A percentile compares a stretch with the other conserved stretches of the same genome.
These are phyloP conservation scores for Knoxia roxburghii DNA, from an alignment of 257 asterid genomes.

Conservation along the genomic window DNA sequence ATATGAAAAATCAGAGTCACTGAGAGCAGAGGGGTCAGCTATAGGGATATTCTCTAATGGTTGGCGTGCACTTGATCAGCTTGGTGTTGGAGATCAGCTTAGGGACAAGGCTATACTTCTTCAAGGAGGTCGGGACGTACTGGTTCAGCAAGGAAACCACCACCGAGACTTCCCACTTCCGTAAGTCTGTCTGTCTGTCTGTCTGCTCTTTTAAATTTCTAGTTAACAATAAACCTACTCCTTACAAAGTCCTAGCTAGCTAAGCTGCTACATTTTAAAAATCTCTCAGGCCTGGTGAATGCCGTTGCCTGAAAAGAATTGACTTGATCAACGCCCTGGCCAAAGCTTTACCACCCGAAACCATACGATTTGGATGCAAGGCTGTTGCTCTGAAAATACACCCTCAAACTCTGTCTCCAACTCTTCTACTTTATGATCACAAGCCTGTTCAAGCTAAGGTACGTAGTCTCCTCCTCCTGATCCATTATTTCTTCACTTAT, in stretches of 20 bases:
- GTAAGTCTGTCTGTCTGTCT: conserved; percentile 19
- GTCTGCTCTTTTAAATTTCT: no score
- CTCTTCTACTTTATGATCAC: conserved; percentile 21
- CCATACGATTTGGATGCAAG: conserved; percentile 21
- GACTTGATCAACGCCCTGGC: conserved; percentile 30
- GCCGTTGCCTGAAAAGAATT: conserved; percentile 31
- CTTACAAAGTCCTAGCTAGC: no score
- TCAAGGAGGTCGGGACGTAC: conserved; percentile 22
- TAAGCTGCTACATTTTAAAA: no score
- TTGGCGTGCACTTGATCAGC: conserved; percentile 40
- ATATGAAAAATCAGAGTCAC: conserved; percentile 22
- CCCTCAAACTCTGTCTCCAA: conserved; percentile 17
- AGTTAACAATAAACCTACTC: no score
- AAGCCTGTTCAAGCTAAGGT: conserved; percentile 24
- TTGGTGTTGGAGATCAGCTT: conserved; percentile 28
- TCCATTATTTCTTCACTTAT: no score
- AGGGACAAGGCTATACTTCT: conserved; percentile 23
- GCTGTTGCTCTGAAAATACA: conserved; percentile 18
- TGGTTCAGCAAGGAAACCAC: conserved; percentile 22
- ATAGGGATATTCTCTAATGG: conserved; percentile 28
- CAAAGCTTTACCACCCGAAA: conserved; percentile 27
- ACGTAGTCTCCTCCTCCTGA: neutral
- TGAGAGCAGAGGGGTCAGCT: conserved; percentile 30
- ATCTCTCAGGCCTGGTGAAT: conserved; percentile 20
- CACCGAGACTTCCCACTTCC: conserved; percentile 10